Evolutionary conservation across 176 grass and related monocot species (phyloP).

Genomic region (Oryza officinalis): DNA sequence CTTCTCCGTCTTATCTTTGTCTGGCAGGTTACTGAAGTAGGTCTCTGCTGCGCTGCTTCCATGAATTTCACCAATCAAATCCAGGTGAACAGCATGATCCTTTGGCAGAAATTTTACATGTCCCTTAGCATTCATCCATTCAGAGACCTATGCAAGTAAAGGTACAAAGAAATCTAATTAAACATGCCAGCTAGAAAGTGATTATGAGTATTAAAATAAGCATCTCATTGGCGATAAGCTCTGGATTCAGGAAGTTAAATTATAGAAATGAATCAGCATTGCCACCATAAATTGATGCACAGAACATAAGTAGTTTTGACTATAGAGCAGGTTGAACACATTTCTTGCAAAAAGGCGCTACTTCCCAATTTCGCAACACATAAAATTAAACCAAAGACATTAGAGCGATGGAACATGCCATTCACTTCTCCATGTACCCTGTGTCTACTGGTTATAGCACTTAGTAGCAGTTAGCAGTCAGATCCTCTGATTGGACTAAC

Average conservation of each 20-base stretch:
- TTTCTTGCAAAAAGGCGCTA: too few species aligned
- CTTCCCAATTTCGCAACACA: too few species aligned
- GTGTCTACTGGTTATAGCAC: too few species aligned
- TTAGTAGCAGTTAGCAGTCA: too few species aligned
- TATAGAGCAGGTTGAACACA: not conserved
- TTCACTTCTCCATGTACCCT: too few species aligned
- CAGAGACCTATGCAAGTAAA: constrained; percentile 63
- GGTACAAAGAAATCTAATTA: not conserved
- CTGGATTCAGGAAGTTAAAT: not conserved
- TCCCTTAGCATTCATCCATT: constrained; percentile 69
- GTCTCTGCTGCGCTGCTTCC: constrained; percentile 61
- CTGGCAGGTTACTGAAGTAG: constrained; percentile 61
- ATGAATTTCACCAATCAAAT: constrained; percentile 72
- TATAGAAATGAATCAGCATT: not conserved
- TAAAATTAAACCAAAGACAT: too few species aligned
- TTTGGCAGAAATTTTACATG: constrained; percentile 59
- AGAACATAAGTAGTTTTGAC: not conserved
- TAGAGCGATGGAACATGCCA: too few species aligned
- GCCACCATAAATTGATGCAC: not conserved
- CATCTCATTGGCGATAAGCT: not conserved
- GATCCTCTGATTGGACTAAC: too few species aligned
- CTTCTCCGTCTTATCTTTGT: constrained; percentile 71
- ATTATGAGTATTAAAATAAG: not conserved
- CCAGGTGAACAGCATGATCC: constrained; percentile 77
- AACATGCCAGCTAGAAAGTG: constrained; percentile 5